Conservation (phyloP, 73 alveolate genomes). For the Stentor coeruleus region DNA sequence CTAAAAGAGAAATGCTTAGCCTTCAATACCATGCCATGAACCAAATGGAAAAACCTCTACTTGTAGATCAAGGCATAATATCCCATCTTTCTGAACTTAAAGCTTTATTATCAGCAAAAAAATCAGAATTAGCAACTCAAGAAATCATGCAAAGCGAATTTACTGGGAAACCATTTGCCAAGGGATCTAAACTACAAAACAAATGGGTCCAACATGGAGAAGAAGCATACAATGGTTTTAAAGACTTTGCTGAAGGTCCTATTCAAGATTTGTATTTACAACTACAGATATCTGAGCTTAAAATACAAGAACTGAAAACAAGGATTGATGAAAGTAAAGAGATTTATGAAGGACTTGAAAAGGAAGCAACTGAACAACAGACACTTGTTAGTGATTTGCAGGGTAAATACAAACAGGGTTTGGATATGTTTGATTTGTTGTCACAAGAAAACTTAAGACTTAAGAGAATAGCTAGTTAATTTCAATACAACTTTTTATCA, state of each 20-base stretch:
- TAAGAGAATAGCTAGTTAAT: background rate
- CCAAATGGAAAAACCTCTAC: background rate
- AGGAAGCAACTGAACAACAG: conserved; percentile 11
- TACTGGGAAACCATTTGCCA: background rate
- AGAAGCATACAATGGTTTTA: background rate
- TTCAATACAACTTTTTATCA: too few relatives aligned
- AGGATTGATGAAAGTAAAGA: conserved; percentile 22
- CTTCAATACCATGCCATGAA: conserved; percentile 15
- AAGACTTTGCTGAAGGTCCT: conserved; percentile 21
- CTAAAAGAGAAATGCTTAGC: background rate
- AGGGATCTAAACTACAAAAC: background rate
- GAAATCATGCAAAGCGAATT: background rate
- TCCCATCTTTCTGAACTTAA: background rate
- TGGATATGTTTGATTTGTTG: background rate
- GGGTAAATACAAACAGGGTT: background rate
- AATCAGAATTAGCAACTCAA: background rate
- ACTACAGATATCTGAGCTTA: background rate
- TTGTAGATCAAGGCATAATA: background rate
- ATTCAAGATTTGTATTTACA: background rate
- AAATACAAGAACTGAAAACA: background rate
- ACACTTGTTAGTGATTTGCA: background rate
- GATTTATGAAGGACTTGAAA: background rate
- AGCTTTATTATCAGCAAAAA: background rate
- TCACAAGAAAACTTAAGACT: background rate
- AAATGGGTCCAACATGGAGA: background rate